Evolutionary conservation across 2,329 filamentous ascomycete genomes (phyloP).

Genomic region (Cercospora brassicicola): DNA sequence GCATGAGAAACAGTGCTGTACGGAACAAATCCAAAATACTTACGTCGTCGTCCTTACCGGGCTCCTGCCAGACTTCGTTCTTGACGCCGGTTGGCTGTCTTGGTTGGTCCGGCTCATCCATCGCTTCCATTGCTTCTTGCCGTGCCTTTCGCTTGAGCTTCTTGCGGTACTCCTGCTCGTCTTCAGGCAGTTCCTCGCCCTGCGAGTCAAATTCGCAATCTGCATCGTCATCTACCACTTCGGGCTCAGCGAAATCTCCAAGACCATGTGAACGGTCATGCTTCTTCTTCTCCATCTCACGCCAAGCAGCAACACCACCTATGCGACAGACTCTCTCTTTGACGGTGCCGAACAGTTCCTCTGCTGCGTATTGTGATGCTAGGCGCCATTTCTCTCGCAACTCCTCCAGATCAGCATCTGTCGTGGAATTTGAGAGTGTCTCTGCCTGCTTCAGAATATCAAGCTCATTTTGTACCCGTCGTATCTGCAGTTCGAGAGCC

Average conservation of each 20-base stretch:
- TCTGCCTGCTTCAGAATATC: conserved; percentile 56
- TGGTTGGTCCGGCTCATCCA: conserved; percentile 34
- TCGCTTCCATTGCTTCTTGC: conserved; percentile 46
- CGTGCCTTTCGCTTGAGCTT: conserved; percentile 53
- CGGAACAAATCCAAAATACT: conserved; percentile 25
- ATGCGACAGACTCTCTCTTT: conserved; percentile 62
- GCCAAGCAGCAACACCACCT: conserved; percentile 60
- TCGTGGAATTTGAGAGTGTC: conserved; percentile 48
- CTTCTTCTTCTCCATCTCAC: conserved; percentile 41
- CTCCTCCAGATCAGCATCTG: conserved; percentile 57
- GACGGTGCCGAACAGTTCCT: conserved; percentile 64
- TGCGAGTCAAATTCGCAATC: conserved; percentile 41
- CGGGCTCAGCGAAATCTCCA: conserved; percentile 37
- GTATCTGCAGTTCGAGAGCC: conserved; percentile 39
- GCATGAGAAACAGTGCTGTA: conserved; percentile 1
- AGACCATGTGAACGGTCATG: conserved; percentile 33
- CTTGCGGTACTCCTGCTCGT: conserved; percentile 49
- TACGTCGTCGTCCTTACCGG: conserved; percentile 45
- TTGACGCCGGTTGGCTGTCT: conserved; percentile 45
- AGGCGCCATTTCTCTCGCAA: conserved; percentile 62
- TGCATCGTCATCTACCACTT: conserved; percentile 38
- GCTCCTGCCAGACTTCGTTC: conserved; percentile 38
- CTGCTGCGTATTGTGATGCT: conserved; percentile 63
- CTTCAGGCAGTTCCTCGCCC: conserved; percentile 37
- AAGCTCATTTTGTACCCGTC: conserved; percentile 49